Conservation (phyloP, 805 yeast genomes). For the Yueomyces sinensis region DNA sequence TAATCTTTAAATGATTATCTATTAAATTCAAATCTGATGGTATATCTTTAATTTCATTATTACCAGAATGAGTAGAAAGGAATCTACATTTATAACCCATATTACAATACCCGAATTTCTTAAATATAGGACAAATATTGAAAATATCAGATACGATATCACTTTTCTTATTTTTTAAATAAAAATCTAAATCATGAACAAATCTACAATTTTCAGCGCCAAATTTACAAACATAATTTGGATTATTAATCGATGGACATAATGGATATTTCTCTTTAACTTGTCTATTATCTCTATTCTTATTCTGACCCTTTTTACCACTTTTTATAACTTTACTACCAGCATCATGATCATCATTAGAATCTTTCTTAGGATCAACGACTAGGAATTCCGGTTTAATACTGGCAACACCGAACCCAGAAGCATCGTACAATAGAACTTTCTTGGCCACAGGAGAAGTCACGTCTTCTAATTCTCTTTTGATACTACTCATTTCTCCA, state of each 20-base stretch:
- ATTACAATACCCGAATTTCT: slow-evolving; percentile 79
- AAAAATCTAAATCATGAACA: slow-evolving; percentile 60
- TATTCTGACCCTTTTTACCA: slow-evolving; percentile 74
- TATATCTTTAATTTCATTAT: too few relatives aligned
- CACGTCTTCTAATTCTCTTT: too few relatives aligned
- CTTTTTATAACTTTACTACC: too few relatives aligned
- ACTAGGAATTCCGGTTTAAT: neutral
- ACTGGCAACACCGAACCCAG: too few relatives aligned
- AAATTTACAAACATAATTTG: slow-evolving; percentile 46
- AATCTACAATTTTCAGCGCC: slow-evolving; percentile 61
- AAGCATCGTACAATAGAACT: too few relatives aligned
- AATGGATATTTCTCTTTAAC: slow-evolving; percentile 47
- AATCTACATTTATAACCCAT: slow-evolving; percentile 89
- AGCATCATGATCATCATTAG: too few relatives aligned
- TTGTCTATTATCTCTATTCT: slow-evolving; percentile 65
- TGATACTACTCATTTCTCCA: too few relatives aligned
- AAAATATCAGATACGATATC: slow-evolving; percentile 49
- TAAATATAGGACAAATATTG: slow-evolving; percentile 62
- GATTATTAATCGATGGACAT: too few relatives aligned
- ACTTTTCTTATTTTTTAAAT: slow-evolving; percentile 48
- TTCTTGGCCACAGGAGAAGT: too few relatives aligned
- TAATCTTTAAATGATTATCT: slow-evolving; percentile 26
- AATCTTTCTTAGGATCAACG: too few relatives aligned
- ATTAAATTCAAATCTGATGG: slow-evolving; percentile 50
- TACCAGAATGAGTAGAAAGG: slow-evolving; percentile 56